phyloP scores from a whole-genome alignment of 2,329 filamentous ascomycete genomes.

The Colletotrichum plurivorum region DNA sequence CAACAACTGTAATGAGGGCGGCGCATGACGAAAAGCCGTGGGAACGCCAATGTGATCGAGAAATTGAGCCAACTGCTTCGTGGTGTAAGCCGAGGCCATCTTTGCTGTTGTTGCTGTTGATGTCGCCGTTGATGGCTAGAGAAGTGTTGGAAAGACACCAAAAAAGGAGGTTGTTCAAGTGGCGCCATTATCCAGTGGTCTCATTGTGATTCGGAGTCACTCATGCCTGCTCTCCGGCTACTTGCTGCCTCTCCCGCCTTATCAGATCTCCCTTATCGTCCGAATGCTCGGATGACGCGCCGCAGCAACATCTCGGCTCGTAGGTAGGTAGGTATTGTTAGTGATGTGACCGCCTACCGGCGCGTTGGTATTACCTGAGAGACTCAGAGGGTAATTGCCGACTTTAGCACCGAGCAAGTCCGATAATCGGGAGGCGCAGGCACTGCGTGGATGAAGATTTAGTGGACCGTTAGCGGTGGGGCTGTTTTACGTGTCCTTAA shows the following conservation, averaged over 20 bases:
- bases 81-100: not conserved
- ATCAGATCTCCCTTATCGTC: not conserved
- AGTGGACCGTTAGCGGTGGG: constrained; percentile 7
- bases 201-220: too few relatives aligned
- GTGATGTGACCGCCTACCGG: too few relatives aligned
- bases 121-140: not conserved
- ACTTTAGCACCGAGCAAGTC: constrained; percentile 26
- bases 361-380: too few relatives aligned
- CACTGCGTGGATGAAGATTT: not conserved
- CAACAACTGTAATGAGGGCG: constrained; percentile 1
- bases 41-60: not conserved
- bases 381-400: too few relatives aligned
- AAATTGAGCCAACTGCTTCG: not conserved
- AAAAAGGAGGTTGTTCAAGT: too few relatives aligned
- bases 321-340: not conserved
- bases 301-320: constrained; percentile 19
- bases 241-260: too few relatives aligned
- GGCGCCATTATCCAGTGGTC: too few relatives aligned
- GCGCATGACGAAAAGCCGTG: not conserved
- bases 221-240: too few relatives aligned
- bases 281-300: not conserved
- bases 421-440: constrained; percentile 24
- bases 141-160: not conserved
- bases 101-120: not conserved
- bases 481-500: constrained; percentile 22